phyloP scores from a whole-genome alignment of 2,329 filamentous ascomycete species.

The Nothophoma quercina region DNA sequence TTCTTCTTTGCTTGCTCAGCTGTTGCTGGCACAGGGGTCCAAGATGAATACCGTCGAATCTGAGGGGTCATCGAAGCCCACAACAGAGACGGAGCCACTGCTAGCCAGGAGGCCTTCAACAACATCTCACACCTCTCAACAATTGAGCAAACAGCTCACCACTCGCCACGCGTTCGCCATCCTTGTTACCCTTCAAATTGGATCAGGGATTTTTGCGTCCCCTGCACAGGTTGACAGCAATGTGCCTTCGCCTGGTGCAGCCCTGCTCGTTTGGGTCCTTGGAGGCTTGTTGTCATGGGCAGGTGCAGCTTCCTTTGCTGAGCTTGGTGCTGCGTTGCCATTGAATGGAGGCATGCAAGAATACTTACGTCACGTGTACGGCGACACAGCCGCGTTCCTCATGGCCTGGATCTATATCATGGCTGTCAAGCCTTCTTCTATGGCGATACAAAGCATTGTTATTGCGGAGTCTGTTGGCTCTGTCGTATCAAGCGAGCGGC shows the following conservation, averaged over 20 bases:
- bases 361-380: constrained; percentile 68
- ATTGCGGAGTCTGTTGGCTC: constrained; percentile 60
- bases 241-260: constrained; percentile 66
- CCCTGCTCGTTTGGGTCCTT: constrained; percentile 67
- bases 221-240: constrained; percentile 69
- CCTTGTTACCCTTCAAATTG: constrained; percentile 69
- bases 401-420: constrained; percentile 72
- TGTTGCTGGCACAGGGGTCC: background rate
- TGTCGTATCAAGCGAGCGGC: constrained; percentile 53
- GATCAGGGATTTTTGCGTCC: constrained; percentile 70
- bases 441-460: constrained; percentile 70
- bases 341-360: constrained; percentile 71
- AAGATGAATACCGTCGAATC: constrained; percentile 11
- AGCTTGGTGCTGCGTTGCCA: constrained; percentile 69
- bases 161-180: constrained; percentile 61
- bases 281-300: constrained; percentile 70
- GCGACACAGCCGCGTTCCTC: constrained; percentile 68
- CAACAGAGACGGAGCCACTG: constrained; percentile 38
- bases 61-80: constrained; percentile 21
- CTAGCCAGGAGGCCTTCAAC: constrained; percentile 28
- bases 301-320: constrained; percentile 67
- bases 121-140: constrained; percentile 19
- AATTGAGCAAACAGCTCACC: constrained; percentile 40
- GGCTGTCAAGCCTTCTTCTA: constrained; percentile 69
- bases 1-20: background rate